These are phyloP conservation scores for Phytopythium ostracodes DNA, from an alignment of 352 stramenopile species.

Conservation along the genomic window DNA sequence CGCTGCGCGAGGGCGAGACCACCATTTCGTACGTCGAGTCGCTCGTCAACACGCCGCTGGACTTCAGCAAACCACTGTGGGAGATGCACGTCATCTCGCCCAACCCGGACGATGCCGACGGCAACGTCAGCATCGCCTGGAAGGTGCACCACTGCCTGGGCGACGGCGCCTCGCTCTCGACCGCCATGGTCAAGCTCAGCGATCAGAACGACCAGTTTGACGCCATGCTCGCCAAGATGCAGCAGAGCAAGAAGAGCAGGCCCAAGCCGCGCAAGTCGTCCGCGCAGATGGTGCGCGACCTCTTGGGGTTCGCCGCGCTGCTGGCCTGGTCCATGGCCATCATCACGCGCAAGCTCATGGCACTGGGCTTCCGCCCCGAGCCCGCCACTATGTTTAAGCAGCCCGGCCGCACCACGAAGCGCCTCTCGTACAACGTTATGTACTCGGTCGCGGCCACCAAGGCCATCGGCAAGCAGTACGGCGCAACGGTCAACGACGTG, in stretches of 20 bases:
- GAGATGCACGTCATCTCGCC: conserved; percentile 59
- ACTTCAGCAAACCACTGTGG: conserved; percentile 71
- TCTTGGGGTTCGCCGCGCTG: conserved; percentile 26
- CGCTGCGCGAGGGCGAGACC: conserved; percentile 44
- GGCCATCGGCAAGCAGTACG: conserved; percentile 58
- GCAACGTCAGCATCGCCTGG: conserved; percentile 53
- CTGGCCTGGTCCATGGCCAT: conserved; percentile 56
- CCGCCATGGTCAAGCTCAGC: conserved; percentile 61
- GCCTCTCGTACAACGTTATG: conserved; percentile 62
- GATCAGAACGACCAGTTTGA: conserved; percentile 66
- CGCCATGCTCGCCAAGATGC: conserved; percentile 52
- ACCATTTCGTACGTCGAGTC: conserved; percentile 62
- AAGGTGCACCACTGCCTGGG: conserved; percentile 79
- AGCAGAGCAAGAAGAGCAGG: conserved; percentile 22
- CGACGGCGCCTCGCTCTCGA: conserved; percentile 62
- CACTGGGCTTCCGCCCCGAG: conserved; percentile 48
- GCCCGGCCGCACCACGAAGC: conserved; percentile 50
- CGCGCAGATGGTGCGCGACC: conserved; percentile 16
- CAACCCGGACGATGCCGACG: conserved; percentile 20
- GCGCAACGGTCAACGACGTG: conserved; percentile 76
- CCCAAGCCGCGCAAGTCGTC: conserved; percentile 24
- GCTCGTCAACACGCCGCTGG: conserved; percentile 64
- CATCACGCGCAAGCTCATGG: conserved; percentile 45
- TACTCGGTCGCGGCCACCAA: conserved; percentile 75
- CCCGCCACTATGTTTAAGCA: conserved; percentile 66